Base-by-base conservation (phyloP, 192 early-diverging fungal species). In the Coemansia sp. region DNA sequence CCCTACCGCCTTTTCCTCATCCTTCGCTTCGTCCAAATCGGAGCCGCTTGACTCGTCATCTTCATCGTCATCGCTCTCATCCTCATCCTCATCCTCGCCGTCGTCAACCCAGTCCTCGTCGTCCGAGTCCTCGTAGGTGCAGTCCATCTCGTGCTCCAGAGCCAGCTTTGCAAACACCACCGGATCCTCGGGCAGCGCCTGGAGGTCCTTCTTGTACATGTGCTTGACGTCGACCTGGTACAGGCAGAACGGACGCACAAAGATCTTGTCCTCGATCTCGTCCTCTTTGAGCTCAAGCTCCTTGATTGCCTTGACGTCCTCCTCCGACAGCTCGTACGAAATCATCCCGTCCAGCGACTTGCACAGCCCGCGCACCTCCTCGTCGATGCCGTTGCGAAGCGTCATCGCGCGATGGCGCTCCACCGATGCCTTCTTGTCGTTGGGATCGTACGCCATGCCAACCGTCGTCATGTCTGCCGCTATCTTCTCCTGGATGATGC, bases 121-220 rank as follows among this genome's bases (percentile, higher is more conserved):
- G 8, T 77, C 75, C 2, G 69, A 70, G 41, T 84, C 70, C 57
- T 84, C 81, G 57, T 78, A 79, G 40, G 61, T 61, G 59, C 69
- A 75, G 73, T 79, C 76, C 76, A 84, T 78, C 73, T 84, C 81
- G 61, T 84, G 76, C 55, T 84, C 70, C 9, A 84, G 72, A 4
- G 81, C 76, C 64, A 84, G 51, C 70, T 79, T 75, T 56, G 76
- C 76, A 76, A 84, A 84, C 16, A 67, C 74, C 3, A 58, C 40
- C 4, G 81, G 51, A 55, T 64, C 55, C 65, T 84, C 81, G 6
- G 81, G 81, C 43, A 84, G 77, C 37, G 63, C 73, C 8, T 39
- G 17, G n/a, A 84, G 54, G 13, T 84, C 77, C 70, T 70, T 70
- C 20, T 76, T 68, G 68, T 84, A 84, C 40, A 76, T 39, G 57